phyloP scores from a whole-genome alignment of 108 stramenopile species.

The Nitzschia sp. region DNA sequence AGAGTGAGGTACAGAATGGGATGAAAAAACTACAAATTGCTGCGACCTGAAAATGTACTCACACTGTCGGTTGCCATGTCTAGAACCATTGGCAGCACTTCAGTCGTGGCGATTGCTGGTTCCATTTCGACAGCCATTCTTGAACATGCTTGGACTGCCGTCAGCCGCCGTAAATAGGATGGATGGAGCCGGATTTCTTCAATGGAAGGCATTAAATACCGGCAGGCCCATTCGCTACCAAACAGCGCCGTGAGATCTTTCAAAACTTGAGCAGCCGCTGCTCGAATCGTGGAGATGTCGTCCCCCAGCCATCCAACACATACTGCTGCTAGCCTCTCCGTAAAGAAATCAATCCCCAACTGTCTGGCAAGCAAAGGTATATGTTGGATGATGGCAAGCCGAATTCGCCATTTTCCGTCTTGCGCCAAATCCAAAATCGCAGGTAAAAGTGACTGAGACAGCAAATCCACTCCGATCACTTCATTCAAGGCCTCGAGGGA shows the following conservation, averaged over 20 bases:
- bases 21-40: not conserved
- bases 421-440: slow-evolving; percentile 96
- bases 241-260: slow-evolving; percentile 81
- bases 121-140: slow-evolving; percentile 82
- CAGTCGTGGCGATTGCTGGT: slow-evolving; percentile 43
- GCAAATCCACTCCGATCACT: slow-evolving; percentile 92
- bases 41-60: slow-evolving; percentile 1
- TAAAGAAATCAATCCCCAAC: slow-evolving; percentile 90
- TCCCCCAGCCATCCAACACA: slow-evolving; percentile 96
- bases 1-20: too few species aligned
- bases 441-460: slow-evolving; percentile 93
- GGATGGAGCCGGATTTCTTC: slow-evolving; percentile 68
- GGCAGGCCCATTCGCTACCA: slow-evolving; percentile 92
- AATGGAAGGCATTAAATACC: slow-evolving; percentile 86
- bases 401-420: slow-evolving; percentile 97
- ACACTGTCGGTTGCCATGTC: slow-evolving; percentile 92
- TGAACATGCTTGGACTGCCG: slow-evolving; percentile 87
- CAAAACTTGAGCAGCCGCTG: slow-evolving; percentile 90
- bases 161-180: slow-evolving; percentile 87
- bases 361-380: slow-evolving; percentile 93
- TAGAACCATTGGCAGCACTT: slow-evolving; percentile 87
- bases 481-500: slow-evolving; percentile 89
- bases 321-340: slow-evolving; percentile 72
- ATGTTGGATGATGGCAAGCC: slow-evolving; percentile 94
- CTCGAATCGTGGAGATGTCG: slow-evolving; percentile 89